Evolutionary conservation across 1,284 basidiomycete genomes (phyloP), one percentile per base, ranked within the genome.

Genomic region (Coniferiporia sulphurascens): DNA sequence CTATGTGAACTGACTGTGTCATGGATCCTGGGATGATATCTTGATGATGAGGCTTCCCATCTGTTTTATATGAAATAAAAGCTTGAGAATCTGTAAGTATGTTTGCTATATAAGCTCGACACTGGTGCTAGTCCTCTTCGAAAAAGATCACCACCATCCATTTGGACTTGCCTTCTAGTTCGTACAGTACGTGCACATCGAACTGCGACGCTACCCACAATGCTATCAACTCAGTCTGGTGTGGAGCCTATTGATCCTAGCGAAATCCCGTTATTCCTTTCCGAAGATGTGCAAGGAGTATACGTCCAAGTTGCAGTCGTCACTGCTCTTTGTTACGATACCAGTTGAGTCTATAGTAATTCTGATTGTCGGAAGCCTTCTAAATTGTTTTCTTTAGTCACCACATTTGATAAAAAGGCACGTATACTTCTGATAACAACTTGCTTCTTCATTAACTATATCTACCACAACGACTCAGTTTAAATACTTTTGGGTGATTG

Each of bases 181-280:
- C n/a, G 12, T 43, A n/a, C 41, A 3, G 2, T 13, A 3, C 8
- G n/a, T n/a, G 8, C 3, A 7, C 41, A 2, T 43, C 7, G 8
- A 43, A 2, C n/a, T 7, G n/a, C 7, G 27, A 27, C 44, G 73
- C 82, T 59, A 69, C 81, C 32, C 77, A 79, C 65, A 61, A 66
- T 27, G 46, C 73, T 9, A 21, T 67, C 4, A 7, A 43, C n/a
- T 7, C 41, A 64, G 55, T 8, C 27, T 32, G 8, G 56, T 43
- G 41, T 43, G 4, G 48, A 49, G 19, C 15, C 12, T 22, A 19
- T 22, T 15, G 48, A 49, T 19, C 48, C 21, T 5, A 6, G 13
- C 4, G 48, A 49, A 49, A 19, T 49, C n/a, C 41, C 41, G 41
- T 2, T 43, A 2, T 3, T 12, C 12, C 12, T n/a, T n/a, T 43